Base-by-base conservation (phyloP, 371 early-diverging fungal species). In the Haplosporangium sp. region DNA sequence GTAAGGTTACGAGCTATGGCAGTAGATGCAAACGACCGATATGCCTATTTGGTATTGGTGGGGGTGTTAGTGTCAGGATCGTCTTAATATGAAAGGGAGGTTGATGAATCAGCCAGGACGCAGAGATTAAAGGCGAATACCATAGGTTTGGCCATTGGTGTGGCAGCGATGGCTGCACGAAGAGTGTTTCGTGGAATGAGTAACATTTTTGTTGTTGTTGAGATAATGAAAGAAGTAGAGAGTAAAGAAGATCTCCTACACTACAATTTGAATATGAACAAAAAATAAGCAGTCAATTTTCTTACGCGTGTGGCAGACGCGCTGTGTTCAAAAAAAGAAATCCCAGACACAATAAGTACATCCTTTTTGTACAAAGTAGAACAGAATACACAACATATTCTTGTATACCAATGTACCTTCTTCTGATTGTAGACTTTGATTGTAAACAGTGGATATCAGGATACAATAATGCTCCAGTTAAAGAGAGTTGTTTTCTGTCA, bases 1-100 rank as follows among this genome's bases (percentile, higher is more conserved):
- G 76, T 86, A 59, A 92, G 42, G 47, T 69, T 69, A 20, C 65
- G 68, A 39, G 69, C 69, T 44, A 48, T 47, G 27, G 77, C 77
- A 13, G 77, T 68, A 15, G 77, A 72, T 45, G 73, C 69, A 61
- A 77, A 72, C 52, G 65, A 67, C 45, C 77, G 77, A 27, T 57
- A 48, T 34, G 69, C 53, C 65, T 68, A 66, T n/a, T 39, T 27
- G 27, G 27, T 27, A 42, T 63, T 34, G 27, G 9, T 5, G 45
- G 17, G 52, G 34, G 10, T 35, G 37, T 35, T 56, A 15, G 10
- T 56, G 15, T 48, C 48, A 17, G 17, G 17, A 48, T 5, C 17
- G 17, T 48, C 17, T 4, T 17, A 10, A 4, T 27, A 27, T 27
- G 27, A 17, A 48, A 11, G 48, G 5, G 11, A 15, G 48, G n/a